Conservation (phyloP, 306 rosid species). For the Rubus parviflorus region DNA sequence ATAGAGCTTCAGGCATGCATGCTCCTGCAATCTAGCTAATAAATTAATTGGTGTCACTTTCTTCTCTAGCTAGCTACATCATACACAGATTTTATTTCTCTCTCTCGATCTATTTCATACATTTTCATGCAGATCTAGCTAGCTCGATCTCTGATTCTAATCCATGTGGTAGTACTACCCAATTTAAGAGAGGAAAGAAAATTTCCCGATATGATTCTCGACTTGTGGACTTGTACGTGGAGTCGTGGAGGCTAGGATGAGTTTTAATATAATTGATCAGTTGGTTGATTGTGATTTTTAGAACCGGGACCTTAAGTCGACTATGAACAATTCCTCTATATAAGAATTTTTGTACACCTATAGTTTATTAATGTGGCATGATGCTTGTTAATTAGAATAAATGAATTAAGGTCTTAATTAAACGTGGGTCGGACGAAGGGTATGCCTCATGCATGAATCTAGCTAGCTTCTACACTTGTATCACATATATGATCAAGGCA, state of each 20-base stretch:
- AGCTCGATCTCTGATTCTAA: not conserved
- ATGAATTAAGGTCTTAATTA: not conserved
- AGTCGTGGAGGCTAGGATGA: not conserved
- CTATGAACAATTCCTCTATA: constrained; percentile 11
- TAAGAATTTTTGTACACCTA: not conserved
- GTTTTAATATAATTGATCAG: not conserved
- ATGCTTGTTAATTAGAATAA: not conserved
- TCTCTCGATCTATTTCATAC: not conserved
- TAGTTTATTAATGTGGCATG: not conserved
- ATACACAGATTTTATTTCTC: not conserved
- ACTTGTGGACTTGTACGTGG: not conserved
- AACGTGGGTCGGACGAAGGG: constrained; percentile 12
- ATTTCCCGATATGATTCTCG: not conserved
- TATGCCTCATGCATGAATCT: not conserved
- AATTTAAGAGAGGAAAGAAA: not conserved
- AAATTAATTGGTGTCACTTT: not conserved
- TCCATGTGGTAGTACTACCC: not conserved
- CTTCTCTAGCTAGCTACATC: not conserved
- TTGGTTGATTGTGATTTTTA: not conserved
- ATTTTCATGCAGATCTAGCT: not conserved
- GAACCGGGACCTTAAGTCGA: not conserved
- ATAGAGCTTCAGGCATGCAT: not conserved
- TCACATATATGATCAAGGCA: constrained; percentile 1
- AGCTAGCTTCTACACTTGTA: not conserved
- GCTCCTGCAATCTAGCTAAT: no score